Conservation (phyloP, 805 yeast species). For the Hermanozyma aechmeae region DNA sequence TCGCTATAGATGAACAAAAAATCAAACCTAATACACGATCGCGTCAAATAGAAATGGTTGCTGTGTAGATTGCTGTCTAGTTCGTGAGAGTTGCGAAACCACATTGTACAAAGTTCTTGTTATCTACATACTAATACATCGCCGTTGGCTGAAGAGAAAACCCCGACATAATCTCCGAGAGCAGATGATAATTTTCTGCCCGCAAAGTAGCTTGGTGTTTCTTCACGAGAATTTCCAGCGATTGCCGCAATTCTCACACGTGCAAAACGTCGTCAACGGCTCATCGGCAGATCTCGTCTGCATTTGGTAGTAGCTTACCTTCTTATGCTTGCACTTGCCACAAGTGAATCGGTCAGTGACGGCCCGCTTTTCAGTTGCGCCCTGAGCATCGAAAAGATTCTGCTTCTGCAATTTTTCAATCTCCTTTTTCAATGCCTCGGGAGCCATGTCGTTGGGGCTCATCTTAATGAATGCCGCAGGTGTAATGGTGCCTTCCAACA, state of each 20-base stretch:
- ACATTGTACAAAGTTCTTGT: no score
- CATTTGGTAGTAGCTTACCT: slow-evolving; percentile 94
- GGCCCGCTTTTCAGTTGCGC: slow-evolving; percentile 92
- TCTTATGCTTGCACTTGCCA: slow-evolving; percentile 95
- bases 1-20: no score
- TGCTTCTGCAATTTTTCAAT: slow-evolving; percentile 78
- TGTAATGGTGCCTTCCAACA: slow-evolving; percentile 56
- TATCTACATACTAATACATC: no score
- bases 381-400: slow-evolving; percentile 93
- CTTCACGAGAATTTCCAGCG: slow-evolving; percentile 93
- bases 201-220: no score
- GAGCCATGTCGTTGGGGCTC: slow-evolving; percentile 94
- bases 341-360: slow-evolving; percentile 95
- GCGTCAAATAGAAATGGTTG: no score
- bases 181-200: no score
- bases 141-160: no score
- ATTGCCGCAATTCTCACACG: slow-evolving; percentile 95
- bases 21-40: no score
- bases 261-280: slow-evolving; percentile 95
- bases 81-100: no score
- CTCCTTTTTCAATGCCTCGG: slow-evolving; percentile 79
- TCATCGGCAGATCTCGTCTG: slow-evolving; percentile 99
- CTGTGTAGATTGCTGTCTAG: no score
- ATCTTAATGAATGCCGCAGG: slow-evolving; percentile 64
- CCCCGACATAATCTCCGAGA: no score